Evolutionary conservation across 73 alveolate genomes (phyloP).

Genomic region (Paramecium caudatum): DNA sequence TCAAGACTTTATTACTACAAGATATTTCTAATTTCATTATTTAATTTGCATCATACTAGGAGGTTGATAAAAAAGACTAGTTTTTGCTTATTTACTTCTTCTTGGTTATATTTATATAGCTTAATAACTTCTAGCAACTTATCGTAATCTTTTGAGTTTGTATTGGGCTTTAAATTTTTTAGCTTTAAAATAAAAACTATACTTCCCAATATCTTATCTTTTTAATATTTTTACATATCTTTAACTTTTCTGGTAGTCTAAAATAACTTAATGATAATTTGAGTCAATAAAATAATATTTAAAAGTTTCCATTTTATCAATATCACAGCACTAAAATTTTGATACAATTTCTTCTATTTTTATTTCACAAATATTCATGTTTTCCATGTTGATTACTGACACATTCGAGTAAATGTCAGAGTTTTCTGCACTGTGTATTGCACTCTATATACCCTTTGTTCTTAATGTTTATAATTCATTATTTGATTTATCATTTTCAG

Average conservation of each 20-base stretch:
- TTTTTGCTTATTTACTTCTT: slow-evolving; percentile 32
- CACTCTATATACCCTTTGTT: slow-evolving; percentile 3
- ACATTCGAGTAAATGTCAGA: neutral
- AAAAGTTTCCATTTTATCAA: slow-evolving; percentile 12
- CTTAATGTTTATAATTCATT: slow-evolving; percentile 17
- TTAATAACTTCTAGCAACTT: slow-evolving; percentile 19
- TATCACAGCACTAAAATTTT: slow-evolving; percentile 18
- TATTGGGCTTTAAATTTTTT: neutral
- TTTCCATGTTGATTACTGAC: neutral
- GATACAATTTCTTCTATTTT: neutral
- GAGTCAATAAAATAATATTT: neutral
- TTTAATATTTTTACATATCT: slow-evolving; percentile 1
- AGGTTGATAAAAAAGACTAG: slow-evolving; percentile 38
- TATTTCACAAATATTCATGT: neutral
- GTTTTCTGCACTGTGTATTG: neutral
- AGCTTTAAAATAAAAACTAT: neutral
- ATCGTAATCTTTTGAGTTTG: neutral
- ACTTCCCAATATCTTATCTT: slow-evolving; percentile 17
- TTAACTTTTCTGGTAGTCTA: neutral
- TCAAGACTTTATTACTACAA: neutral
- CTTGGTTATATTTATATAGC: slow-evolving; percentile 16
- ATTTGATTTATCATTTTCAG: neutral
- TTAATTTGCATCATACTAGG: neutral
- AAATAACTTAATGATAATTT: neutral
- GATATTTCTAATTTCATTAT: neutral